Conservation (phyloP, 176 grass and related monocot species). For the Urochloa ruziziensis region DNA sequence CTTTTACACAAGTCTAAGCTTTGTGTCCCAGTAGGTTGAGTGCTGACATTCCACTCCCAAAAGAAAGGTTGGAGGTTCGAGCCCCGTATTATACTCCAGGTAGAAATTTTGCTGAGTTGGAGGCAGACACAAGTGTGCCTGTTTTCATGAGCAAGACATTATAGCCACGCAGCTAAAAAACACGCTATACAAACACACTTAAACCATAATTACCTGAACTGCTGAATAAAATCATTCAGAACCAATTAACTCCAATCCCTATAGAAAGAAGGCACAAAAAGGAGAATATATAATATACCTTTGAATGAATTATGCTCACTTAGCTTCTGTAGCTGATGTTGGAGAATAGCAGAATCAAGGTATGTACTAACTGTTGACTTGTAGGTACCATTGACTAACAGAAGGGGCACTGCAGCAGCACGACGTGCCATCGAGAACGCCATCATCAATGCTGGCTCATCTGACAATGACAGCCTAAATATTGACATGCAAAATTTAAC, state of each 20-base stretch:
- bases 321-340: slow-evolving; percentile 73
- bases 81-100: neutral
- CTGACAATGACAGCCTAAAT: slow-evolving; percentile 68
- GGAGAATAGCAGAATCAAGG: slow-evolving; percentile 90
- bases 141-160: neutral
- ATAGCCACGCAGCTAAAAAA: neutral
- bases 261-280: neutral
- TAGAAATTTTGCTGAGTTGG: neutral
- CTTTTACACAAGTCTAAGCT: neutral
- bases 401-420: slow-evolving; percentile 85
- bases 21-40: neutral
- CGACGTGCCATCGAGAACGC: slow-evolving; percentile 85
- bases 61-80: neutral
- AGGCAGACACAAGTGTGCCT: neutral
- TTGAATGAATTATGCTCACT: slow-evolving; percentile 62
- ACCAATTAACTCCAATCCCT: neutral
- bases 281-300: slow-evolving; percentile 46
- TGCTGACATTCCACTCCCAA: neutral
- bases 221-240: neutral
- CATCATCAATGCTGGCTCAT: slow-evolving; percentile 83
- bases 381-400: slow-evolving; percentile 95
- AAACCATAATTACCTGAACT: neutral
- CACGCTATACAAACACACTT: neutral
- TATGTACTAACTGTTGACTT: slow-evolving; percentile 82
- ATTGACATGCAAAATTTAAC: slow-evolving; percentile 23